A percentile compares a stretch with the other conserved stretches of the same genome.
phyloP scores from a whole-genome alignment of 2,329 filamentous ascomycete genomes.

The Dendrostoma leiphaemia region DNA sequence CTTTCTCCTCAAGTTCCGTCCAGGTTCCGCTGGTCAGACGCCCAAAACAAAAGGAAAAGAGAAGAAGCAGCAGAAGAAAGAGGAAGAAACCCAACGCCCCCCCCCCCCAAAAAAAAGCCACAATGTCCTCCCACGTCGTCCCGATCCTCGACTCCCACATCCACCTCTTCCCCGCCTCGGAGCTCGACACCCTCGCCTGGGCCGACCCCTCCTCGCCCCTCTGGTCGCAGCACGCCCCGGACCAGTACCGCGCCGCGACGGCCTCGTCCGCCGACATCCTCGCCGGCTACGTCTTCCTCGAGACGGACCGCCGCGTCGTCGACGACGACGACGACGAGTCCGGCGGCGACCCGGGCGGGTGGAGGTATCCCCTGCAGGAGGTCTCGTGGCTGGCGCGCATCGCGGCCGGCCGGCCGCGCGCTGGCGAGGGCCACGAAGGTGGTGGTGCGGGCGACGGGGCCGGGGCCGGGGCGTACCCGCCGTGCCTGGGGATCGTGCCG shows the following conservation, averaged over 20 bases:
- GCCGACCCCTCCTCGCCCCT: conserved; percentile 58
- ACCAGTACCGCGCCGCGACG: conserved; percentile 57
- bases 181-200: conserved; percentile 69
- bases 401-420: conserved; percentile 54
- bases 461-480: no score
- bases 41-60: no score
- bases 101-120: background rate
- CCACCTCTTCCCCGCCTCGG: conserved; percentile 75
- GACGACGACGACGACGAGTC: conserved; percentile 52
- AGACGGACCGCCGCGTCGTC: conserved; percentile 63
- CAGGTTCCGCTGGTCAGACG: no score
- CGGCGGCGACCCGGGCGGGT: conserved; percentile 45
- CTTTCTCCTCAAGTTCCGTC: no score
- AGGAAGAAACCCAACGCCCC: background rate
- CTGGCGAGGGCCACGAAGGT: conserved; percentile 56
- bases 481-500: conserved; percentile 70
- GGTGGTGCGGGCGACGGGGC: conserved; percentile 38
- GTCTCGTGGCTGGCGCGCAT: conserved; percentile 67
- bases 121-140: conserved; percentile 28
- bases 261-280: conserved; percentile 41
- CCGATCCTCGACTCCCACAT: conserved; percentile 87
- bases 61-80: no score
- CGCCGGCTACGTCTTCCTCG: conserved; percentile 76
- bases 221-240: conserved; percentile 60
- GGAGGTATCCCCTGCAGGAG: conserved; percentile 68